Evolutionary conservation across 2,329 filamentous ascomycete species (phyloP).

Genomic region (Xylaria polymorpha): DNA sequence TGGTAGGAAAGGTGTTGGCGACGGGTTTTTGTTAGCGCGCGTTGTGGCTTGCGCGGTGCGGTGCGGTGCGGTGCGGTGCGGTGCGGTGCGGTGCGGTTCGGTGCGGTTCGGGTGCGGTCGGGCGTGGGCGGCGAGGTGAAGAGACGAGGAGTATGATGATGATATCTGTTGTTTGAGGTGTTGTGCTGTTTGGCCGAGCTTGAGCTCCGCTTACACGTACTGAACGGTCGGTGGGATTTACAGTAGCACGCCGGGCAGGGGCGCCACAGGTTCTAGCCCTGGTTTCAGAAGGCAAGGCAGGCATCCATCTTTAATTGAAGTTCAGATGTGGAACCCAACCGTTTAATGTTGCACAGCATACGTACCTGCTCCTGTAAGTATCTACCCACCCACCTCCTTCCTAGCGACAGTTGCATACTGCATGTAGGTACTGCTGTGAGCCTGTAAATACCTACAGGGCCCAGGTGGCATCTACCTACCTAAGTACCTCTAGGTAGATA

Average conservation of each 20-base stretch:
- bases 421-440: too few relatives aligned
- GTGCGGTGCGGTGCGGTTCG: not conserved
- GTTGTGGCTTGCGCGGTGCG: not conserved
- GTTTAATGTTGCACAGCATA: not conserved
- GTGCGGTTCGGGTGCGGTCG: too few relatives aligned
- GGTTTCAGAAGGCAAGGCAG: not conserved
- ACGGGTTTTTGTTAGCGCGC: not conserved
- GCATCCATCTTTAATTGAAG: not conserved
- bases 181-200: not conserved
- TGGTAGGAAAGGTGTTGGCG: not conserved
- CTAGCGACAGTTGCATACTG: not conserved
- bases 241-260: not conserved
- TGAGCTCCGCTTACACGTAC: constrained; percentile 8
- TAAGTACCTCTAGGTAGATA: too few relatives aligned
- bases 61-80: not conserved
- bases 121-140: not conserved
- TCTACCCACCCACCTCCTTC: too few relatives aligned
- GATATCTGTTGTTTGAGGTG: not conserved
- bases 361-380: not conserved
- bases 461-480: too few relatives aligned
- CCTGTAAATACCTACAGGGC: too few relatives aligned
- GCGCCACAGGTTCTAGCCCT: not conserved
- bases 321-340: constrained; percentile 5
- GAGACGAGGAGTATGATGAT: not conserved
- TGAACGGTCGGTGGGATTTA: constrained; percentile 1